Base-by-base conservation (phyloP, 768 basidiomycete genomes). In the Lentinula guzmanii region DNA sequence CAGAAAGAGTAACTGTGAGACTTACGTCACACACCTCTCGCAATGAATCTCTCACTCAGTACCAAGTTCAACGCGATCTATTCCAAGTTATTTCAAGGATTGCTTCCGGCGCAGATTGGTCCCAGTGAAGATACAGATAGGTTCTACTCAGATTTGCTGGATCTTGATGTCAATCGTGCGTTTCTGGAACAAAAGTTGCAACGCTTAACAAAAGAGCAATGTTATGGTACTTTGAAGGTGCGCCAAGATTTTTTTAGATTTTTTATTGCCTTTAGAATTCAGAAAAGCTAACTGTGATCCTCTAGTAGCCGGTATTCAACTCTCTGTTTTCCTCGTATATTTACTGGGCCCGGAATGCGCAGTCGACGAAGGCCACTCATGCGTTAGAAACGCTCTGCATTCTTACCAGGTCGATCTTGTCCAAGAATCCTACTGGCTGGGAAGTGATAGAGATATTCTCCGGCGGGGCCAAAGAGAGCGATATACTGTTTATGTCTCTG, bases 371-470 rank as follows among this genome's bases (percentile, higher is more conserved):
- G 62, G 73, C 70, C 52, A 58, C 62, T 0, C 78, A 82, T 64
- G 81, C 86, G 3, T 63, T 87, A 15, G 77, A 82, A 64, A 84
- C 83, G 1, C 70, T 87, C 39, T 71, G 77, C 0, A 70, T 84
- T 13, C 35, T 84, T 3, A 67, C 81, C 21, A 77, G 80, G 9
- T 74, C 75, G 58, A 68, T 86, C 16, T 72, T 89, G 57, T 74
- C 74, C 41, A 89, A 89, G 71, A 80, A 82, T 58, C 69, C 84
- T 1, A 78, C 83, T 3, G 88, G 89, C 34, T 89, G 85, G 86
- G 88, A 90, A 66, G 78, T 84, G 6, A 90, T 90, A 87, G 82
- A 88, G 43, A 69, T 87, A 24, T 79, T 89, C 48, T 86, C 85
- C 2, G 85, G 85, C 13, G 82, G 81, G 46, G 83, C 86, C 4